Evolutionary conservation across 805 yeast species (phyloP).

Genomic region (Saccharomyces eubayanus): DNA sequence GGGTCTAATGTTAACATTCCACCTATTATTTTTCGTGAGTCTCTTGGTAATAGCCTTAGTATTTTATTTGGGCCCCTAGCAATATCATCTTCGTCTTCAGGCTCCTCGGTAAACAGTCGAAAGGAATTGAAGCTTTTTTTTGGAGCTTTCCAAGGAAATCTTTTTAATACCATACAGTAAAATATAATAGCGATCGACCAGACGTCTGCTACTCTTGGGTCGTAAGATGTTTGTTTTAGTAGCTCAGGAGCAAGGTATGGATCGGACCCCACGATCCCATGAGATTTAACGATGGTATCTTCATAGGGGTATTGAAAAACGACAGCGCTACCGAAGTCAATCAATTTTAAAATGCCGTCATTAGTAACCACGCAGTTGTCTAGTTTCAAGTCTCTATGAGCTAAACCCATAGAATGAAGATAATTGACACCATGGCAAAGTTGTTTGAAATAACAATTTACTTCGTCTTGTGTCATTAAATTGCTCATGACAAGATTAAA

Average conservation of each 20-base stretch:
- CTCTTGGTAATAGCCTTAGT: slow-evolving; percentile 60
- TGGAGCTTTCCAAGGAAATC: slow-evolving; percentile 97
- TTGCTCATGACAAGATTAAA: slow-evolving; percentile 91
- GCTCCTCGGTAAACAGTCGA: slow-evolving; percentile 49
- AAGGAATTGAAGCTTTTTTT: slow-evolving; percentile 65
- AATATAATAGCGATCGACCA: slow-evolving; percentile 92
- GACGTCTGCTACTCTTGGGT: slow-evolving; percentile 80
- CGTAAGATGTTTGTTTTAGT: slow-evolving; percentile 47
- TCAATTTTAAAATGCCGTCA: slow-evolving; percentile 71
- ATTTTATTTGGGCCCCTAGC: slow-evolving; percentile 65
- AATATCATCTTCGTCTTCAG: slow-evolving; percentile 35
- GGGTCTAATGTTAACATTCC: slow-evolving; percentile 61
- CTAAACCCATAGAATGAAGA: slow-evolving; percentile 73
- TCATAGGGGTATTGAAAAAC: slow-evolving; percentile 65
- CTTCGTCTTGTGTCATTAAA: slow-evolving; percentile 59
- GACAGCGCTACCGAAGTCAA: slow-evolving; percentile 91
- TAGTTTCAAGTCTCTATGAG: slow-evolving; percentile 86
- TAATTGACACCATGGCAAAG: slow-evolving; percentile 65
- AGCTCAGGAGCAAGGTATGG: slow-evolving; percentile 95
- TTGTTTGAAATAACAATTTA: slow-evolving; percentile 77
- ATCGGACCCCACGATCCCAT: slow-evolving; percentile 90
- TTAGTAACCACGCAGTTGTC: slow-evolving; percentile 84
- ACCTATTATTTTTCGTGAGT: slow-evolving; percentile 51
- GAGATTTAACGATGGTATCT: slow-evolving; percentile 50
- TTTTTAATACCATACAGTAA: slow-evolving; percentile 77